Base-by-base conservation (phyloP, 345 rosid species). In the Pistacia vera region DNA sequence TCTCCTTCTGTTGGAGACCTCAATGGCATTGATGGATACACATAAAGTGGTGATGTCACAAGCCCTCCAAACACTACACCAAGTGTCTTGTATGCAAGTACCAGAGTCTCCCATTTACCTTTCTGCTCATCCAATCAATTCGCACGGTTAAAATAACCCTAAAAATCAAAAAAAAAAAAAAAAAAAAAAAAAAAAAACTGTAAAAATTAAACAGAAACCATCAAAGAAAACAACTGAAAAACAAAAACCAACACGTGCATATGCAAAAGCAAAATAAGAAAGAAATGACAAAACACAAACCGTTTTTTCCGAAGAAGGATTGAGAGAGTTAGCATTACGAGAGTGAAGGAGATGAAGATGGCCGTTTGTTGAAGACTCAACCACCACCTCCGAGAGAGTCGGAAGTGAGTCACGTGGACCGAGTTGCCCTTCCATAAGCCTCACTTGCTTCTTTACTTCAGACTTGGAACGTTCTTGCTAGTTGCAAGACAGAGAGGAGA, bases 1-100 rank as follows among this genome's bases (percentile, higher is more conserved):
- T 88, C 91, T 25, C 84, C 85, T 72, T 89, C 90, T 0, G 89
- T 87, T 2, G 92, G 91, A 70, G 10, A 86, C 38, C 71, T 86
- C 66, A 91, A 73, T 0, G 79, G 89, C 91, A 91, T 88, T 55
- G 90, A 89, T 8, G 92, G 93, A 46, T 89, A 89, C 14, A 89
- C 92, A 51, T 91, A 91, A 1, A 86, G 66, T 7, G 96, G 92
- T 7, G 93, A 91, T 28, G 93, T 91, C 18, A 89, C 96, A 12
- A 91, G 85, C n/a, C 93, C 92, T 61, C 95, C 93, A 78, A 89
- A 91, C 14, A 89, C 95, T 7, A 91, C 90, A 72, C 92, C 95
- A 2, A 90, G 75, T 44, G 92, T 90, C 87, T 75, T 86, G 82
- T 87, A 87, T 10, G 91, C 91, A 56, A 86, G 81, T 8, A 81